A percentile compares a stretch with the other conserved stretches of the same genome.
These are phyloP conservation scores for Dictyostelium brefeldianum DNA, from an alignment of 78 protist genomes.

Conservation along the genomic window DNA sequence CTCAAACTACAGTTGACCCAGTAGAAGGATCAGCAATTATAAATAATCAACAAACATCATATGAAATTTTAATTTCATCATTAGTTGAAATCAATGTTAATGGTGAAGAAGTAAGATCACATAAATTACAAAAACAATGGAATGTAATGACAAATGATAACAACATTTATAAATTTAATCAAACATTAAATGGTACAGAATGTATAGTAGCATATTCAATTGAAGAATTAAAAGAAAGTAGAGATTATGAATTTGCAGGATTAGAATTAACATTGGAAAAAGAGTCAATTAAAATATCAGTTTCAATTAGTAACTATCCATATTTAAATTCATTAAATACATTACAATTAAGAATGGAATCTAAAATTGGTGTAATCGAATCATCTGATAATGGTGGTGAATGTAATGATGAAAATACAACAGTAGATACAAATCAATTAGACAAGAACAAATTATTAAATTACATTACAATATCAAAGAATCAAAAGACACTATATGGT, in stretches of 20 bases:
- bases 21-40: constrained; percentile 3
- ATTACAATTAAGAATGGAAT: neutral
- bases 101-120: neutral
- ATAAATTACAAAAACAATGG: neutral
- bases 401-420: constrained; percentile 1
- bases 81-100: neutral
- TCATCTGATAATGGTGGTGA: neutral
- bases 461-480: neutral
- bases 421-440: neutral
- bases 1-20: neutral
- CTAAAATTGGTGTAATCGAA: neutral
- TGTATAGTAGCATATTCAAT: neutral
- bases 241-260: constrained; percentile 12
- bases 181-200: neutral
- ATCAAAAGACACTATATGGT: neutral
- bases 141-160: neutral
- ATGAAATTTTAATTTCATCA: constrained; percentile 7
- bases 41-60: constrained; percentile 14
- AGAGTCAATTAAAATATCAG: neutral
- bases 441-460: constrained; percentile 15
- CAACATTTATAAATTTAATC: neutral
- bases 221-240: neutral
- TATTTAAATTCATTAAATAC: neutral
- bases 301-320: neutral
- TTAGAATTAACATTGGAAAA: constrained; percentile 11